phyloP scores from a whole-genome alignment of 176 grass and related monocot species.

The Phoenix roebelenii region DNA sequence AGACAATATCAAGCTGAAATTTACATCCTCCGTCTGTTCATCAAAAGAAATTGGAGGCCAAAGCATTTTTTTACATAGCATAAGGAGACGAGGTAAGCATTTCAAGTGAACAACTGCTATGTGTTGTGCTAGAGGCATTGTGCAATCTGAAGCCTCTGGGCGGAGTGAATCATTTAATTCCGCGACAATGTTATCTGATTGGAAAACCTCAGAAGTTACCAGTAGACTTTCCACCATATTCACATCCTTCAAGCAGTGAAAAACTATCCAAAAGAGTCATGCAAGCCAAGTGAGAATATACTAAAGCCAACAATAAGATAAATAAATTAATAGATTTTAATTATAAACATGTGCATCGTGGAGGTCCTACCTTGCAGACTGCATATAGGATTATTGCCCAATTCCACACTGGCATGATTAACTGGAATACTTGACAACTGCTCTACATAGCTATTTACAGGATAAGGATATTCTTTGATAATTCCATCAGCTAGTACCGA shows the following conservation, averaged over 20 bases:
- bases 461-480: conserved; percentile 20
- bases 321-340: conserved; percentile 13
- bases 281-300: background rate
- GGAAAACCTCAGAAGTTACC: conserved; percentile 46
- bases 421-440: conserved; percentile 47
- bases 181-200: conserved; percentile 30
- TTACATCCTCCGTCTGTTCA: conserved; percentile 52
- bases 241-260: conserved; percentile 61
- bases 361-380: conserved; percentile 57
- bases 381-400: conserved; percentile 46
- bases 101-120: conserved; percentile 49
- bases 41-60: conserved; percentile 41
- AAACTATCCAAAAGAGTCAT: conserved; percentile 24
- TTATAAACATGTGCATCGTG: background rate
- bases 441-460: conserved; percentile 47
- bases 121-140: conserved; percentile 52
- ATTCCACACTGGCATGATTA: conserved; percentile 26
- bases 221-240: conserved; percentile 38
- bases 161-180: conserved; percentile 28
- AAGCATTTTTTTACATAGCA: conserved; percentile 59
- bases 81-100: conserved; percentile 62
- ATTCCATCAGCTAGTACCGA: conserved; percentile 40
- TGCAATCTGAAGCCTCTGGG: conserved; percentile 42
- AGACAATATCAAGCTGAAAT: conserved; percentile 68
- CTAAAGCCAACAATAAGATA: background rate